Percentiles rank a stretch among this genome's conserved stretches.
Evolutionary conservation across 2,329 filamentous ascomycete species (phyloP).

Genomic region (Colletotrichum magnum): DNA sequence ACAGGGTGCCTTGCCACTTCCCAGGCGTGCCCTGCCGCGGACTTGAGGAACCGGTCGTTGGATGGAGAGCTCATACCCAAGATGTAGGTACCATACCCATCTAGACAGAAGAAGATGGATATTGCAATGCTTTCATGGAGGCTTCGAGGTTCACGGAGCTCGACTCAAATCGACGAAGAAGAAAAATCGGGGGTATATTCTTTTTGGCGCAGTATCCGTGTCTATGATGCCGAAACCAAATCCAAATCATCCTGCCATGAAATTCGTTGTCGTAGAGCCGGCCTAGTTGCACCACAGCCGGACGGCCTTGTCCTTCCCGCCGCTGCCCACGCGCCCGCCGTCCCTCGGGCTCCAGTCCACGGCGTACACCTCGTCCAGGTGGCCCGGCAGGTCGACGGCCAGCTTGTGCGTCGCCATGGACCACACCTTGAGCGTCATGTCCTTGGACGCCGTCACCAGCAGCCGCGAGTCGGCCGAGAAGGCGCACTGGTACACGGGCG

Average conservation of each 20-base stretch:
- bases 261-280: not conserved
- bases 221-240: constrained; percentile 17
- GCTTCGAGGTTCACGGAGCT: too few species aligned
- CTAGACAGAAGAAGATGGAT: too few species aligned
- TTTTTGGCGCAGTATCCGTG: constrained; percentile 30
- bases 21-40: too few species aligned
- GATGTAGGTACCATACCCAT: too few species aligned
- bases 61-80: too few species aligned
- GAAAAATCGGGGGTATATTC: constrained; percentile 37
- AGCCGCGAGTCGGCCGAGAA: constrained; percentile 95
- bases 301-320: constrained; percentile 90
- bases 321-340: constrained; percentile 89
- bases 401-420: constrained; percentile 89
- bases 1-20: too few species aligned
- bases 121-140: too few species aligned
- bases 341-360: constrained; percentile 92
- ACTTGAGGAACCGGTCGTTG: too few species aligned
- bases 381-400: constrained; percentile 84
- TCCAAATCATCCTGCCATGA: not conserved
- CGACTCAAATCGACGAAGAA: not conserved
- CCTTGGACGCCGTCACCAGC: constrained; percentile 89
- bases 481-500: constrained; percentile 90
- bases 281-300: constrained; percentile 74
- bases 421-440: constrained; percentile 96
- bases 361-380: constrained; percentile 93